A percentile compares a stretch with the other conserved stretches of the same genome.
Evolutionary conservation across 768 basidiomycete genomes (phyloP).

Genomic region (Trametes villosa): DNA sequence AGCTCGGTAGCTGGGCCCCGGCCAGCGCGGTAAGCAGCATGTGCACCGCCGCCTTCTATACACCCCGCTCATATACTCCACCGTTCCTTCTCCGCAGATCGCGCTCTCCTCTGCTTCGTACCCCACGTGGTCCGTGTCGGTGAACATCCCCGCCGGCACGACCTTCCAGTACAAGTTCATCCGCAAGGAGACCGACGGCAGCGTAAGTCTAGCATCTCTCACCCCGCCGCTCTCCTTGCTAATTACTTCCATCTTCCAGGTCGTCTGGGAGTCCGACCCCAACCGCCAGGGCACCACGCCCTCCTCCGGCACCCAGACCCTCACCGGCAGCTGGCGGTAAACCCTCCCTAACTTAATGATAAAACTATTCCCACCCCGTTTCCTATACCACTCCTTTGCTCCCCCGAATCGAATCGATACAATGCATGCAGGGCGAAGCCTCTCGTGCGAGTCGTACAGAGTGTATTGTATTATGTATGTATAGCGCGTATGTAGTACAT

Average conservation of each 20-base stretch:
- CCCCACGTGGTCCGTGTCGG: slow-evolving; percentile 57
- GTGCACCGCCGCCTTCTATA: neutral
- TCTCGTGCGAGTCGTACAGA: neutral
- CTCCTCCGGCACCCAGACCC: slow-evolving; percentile 44
- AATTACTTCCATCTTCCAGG: slow-evolving; percentile 32
- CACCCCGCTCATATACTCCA: neutral
- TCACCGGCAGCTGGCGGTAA: slow-evolving; percentile 51
- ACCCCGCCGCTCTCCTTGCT: neutral
- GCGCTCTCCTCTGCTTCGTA: slow-evolving; percentile 55
- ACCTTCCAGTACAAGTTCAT: slow-evolving; percentile 66
- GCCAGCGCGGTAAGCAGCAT: slow-evolving; percentile 45
- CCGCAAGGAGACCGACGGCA: slow-evolving; percentile 55
- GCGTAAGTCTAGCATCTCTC: slow-evolving; percentile 38
- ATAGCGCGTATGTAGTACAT: neutral
- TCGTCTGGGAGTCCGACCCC: slow-evolving; percentile 67
- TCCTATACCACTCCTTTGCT: too few species aligned
- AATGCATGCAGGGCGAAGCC: too few species aligned
- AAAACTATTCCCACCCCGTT: too few species aligned
- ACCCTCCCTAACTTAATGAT: neutral
- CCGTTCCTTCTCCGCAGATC: slow-evolving; percentile 41
- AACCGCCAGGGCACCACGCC: slow-evolving; percentile 53
- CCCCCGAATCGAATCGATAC: too few species aligned
- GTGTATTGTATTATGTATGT: neutral
- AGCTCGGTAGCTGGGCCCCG: slow-evolving; percentile 58
- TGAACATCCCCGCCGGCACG: slow-evolving; percentile 53